Evolutionary conservation across 2,329 filamentous ascomycete species (phyloP), one percentile per base, ranked within the genome.

Genomic region (Phaeosphaeriaceae sp.): DNA sequence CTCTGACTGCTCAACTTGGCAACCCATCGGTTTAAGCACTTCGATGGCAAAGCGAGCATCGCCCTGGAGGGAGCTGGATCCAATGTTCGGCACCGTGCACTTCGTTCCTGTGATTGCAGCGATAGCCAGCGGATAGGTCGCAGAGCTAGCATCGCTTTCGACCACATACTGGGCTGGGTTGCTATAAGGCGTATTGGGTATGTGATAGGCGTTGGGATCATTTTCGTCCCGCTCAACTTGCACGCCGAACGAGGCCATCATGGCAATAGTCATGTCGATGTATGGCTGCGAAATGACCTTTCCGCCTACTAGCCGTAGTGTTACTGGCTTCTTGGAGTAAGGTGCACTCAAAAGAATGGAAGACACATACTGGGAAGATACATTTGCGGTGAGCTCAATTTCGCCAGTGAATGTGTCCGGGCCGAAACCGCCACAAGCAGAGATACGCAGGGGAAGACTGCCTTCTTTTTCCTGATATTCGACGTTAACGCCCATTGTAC

Each of bases 351-450:
- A 95, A 42, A 99, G 80, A 56, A 99, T 86, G 1, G 93, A 97
- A 0, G 94, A 97, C 30, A 99, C 94, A 69, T 97, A 99, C 76
- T 99, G 94, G n/a, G 94, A 97, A 7, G 94, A 99, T 13, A 97
- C 89, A 34, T 94, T 97, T 1, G 94, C 94, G 9, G 92, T 91
- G 48, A 99, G 82, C 70, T 96, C 89, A 63, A 99, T 97, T 21
- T 88, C 81, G 30, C 94, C 94, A 46, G 92, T 64, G 47, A 73
- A 73, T 0, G 52, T 88, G 3, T 92, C 93, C 39, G 87, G 87
- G 18, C 89, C 88, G 37, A 74, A 74, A 4, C 67, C 71, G 4
- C 70, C 64, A 30, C 70, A 72, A 4, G 94, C 92, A 54, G 87
- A 83, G 42, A 99, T 88, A 50, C 87, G 85, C 11, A 99, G 77